Conservation (phyloP, 208 protist genomes). For the Acanthamoeba culbertsoni region DNA sequence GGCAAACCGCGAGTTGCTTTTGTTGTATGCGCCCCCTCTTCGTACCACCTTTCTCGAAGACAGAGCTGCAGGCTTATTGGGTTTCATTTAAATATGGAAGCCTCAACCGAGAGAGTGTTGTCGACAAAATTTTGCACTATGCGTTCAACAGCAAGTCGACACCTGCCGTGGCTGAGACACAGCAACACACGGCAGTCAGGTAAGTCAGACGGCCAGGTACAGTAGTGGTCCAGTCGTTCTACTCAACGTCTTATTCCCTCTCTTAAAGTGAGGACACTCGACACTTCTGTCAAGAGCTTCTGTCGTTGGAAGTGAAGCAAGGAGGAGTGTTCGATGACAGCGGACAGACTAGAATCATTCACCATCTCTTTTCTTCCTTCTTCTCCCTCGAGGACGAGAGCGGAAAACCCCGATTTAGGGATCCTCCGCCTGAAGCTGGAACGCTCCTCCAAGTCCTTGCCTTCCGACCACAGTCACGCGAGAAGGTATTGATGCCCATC, state of each 20-base stretch:
- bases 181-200: neutral
- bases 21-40: constrained; percentile 3
- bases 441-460: neutral
- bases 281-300: neutral
- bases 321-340: constrained; percentile 34
- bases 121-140: constrained; percentile 12
- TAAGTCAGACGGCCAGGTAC: too few relatives aligned
- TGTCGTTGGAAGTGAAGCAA: neutral
- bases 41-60: neutral
- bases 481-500: neutral
- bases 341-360: constrained; percentile 29
- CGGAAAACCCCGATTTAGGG: neutral
- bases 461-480: neutral
- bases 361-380: constrained; percentile 2
- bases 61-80: neutral
- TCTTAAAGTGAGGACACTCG: neutral
- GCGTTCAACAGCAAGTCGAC: neutral
- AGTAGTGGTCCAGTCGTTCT: too few relatives aligned
- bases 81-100: neutral
- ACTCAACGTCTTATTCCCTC: neutral
- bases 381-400: neutral
- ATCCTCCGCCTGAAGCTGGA: neutral
- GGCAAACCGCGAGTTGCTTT: neutral
- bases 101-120: neutral
- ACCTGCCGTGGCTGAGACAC: neutral